phyloP scores from a whole-genome alignment of 2,329 filamentous ascomycete genomes.

The Trichoderma afroharzianum region DNA sequence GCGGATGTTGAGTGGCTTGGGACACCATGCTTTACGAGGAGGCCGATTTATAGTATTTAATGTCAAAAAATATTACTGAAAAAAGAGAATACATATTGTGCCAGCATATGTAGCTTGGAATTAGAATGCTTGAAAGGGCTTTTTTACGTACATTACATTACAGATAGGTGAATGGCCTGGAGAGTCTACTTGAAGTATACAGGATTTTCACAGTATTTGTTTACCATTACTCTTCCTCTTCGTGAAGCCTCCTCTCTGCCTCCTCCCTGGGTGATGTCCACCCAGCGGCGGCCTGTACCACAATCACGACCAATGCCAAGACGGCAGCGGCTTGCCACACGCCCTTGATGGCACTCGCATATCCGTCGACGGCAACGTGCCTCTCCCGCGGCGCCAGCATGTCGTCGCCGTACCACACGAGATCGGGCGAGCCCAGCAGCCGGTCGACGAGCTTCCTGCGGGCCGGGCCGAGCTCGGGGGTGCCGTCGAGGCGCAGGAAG shows the following conservation, averaged over 20 bases:
- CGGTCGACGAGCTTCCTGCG: constrained; percentile 41
- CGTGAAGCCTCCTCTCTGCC: constrained; percentile 25
- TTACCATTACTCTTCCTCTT: constrained; percentile 19
- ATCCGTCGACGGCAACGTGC: constrained; percentile 44
- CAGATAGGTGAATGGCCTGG: background rate
- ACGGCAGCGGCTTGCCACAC: constrained; percentile 48
- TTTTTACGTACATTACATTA: background rate
- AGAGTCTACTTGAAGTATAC: background rate
- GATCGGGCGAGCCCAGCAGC: constrained; percentile 49
- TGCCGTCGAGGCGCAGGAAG: constrained; percentile 49
- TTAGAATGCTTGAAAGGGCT: background rate
- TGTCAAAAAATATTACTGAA: background rate
- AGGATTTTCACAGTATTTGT: background rate
- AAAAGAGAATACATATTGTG: background rate
- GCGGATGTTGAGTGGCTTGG: background rate
- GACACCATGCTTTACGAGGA: background rate
- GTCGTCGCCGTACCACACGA: constrained; percentile 43
- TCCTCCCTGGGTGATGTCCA: constrained; percentile 43
- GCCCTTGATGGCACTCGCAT: constrained; percentile 42
- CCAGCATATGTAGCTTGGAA: background rate
- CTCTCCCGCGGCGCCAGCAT: constrained; percentile 39
- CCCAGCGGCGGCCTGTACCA: constrained; percentile 49
- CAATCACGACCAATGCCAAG: constrained; percentile 41
- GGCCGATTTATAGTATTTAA: background rate
- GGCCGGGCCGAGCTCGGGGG: constrained; percentile 29